These are phyloP conservation scores for Beauveria caledonica DNA, from an alignment of 2,329 filamentous ascomycete genomes.

Conservation along the genomic window DNA sequence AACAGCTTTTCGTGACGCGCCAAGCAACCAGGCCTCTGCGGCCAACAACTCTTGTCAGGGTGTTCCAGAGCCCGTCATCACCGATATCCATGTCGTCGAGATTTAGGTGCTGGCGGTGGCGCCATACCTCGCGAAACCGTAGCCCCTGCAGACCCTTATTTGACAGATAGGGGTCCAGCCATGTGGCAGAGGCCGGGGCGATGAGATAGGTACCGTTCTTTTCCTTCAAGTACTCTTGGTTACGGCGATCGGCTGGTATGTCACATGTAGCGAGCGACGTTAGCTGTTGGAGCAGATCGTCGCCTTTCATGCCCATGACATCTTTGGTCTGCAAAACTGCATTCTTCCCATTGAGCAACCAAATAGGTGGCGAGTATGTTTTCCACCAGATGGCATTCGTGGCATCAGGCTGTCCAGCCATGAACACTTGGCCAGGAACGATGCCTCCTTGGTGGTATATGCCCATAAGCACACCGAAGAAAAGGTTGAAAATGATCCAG, in stretches of 20 bases:
- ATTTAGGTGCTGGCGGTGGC: slow-evolving; percentile 59
- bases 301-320: slow-evolving; percentile 62
- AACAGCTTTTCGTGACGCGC: slow-evolving; percentile 57
- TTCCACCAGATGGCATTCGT: slow-evolving; percentile 76
- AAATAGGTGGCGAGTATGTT: slow-evolving; percentile 73
- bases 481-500: slow-evolving; percentile 64
- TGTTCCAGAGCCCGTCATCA: slow-evolving; percentile 67
- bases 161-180: slow-evolving; percentile 54
- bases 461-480: slow-evolving; percentile 67
- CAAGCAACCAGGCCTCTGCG: slow-evolving; percentile 53
- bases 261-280: slow-evolving; percentile 54
- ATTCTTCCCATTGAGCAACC: slow-evolving; percentile 71
- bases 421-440: slow-evolving; percentile 65
- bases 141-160: slow-evolving; percentile 53
- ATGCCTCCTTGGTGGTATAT: slow-evolving; percentile 74
- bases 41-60: slow-evolving; percentile 58
- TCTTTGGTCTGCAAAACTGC: slow-evolving; percentile 62
- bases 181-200: slow-evolving; percentile 63
- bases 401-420: slow-evolving; percentile 61
- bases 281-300: slow-evolving; percentile 51
- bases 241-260: slow-evolving; percentile 46
- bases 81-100: slow-evolving; percentile 74
- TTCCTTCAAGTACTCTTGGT: slow-evolving; percentile 49
- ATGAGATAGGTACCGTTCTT: slow-evolving; percentile 61
- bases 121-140: slow-evolving; percentile 63